phyloP scores from a whole-genome alignment of 2,329 filamentous ascomycete species.

The Nemania bipapillata region DNA sequence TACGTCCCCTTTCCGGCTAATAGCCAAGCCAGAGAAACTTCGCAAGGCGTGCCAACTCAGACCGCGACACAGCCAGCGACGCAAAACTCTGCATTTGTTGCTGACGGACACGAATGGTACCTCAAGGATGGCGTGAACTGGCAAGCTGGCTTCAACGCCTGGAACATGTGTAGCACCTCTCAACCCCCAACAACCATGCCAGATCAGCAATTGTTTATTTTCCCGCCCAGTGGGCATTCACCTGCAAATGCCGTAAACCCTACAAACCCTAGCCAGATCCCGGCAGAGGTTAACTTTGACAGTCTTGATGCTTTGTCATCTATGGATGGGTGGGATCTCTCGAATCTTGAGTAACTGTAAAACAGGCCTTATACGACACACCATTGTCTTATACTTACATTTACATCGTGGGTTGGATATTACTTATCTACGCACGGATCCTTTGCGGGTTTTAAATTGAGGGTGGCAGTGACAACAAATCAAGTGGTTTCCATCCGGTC shows the following conservation, averaged over 20 bases:
- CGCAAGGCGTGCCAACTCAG: constrained; percentile 29
- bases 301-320: constrained; percentile 45
- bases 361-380: constrained; percentile 4
- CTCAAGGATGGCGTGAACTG: constrained; percentile 67
- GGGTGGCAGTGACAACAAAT: neutral
- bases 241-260: constrained; percentile 29
- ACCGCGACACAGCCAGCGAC: constrained; percentile 46
- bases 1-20: constrained; percentile 43
- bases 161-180: constrained; percentile 55
- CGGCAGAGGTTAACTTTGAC: constrained; percentile 48
- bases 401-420: neutral
- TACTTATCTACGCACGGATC: neutral
- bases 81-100: constrained; percentile 52
- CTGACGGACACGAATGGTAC: constrained; percentile 68
- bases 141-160: constrained; percentile 68
- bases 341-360: constrained; percentile 43
- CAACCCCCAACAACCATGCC: constrained; percentile 47
- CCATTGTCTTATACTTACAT: constrained; percentile 1
- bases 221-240: constrained; percentile 41
- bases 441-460: neutral
- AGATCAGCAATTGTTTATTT: constrained; percentile 50
- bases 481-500: neutral
- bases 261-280: constrained; percentile 37
- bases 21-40: constrained; percentile 36
- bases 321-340: constrained; percentile 49